Evolutionary conservation across 129 eudicot genomes (phyloP).

Genomic region (Solidago caesia): DNA sequence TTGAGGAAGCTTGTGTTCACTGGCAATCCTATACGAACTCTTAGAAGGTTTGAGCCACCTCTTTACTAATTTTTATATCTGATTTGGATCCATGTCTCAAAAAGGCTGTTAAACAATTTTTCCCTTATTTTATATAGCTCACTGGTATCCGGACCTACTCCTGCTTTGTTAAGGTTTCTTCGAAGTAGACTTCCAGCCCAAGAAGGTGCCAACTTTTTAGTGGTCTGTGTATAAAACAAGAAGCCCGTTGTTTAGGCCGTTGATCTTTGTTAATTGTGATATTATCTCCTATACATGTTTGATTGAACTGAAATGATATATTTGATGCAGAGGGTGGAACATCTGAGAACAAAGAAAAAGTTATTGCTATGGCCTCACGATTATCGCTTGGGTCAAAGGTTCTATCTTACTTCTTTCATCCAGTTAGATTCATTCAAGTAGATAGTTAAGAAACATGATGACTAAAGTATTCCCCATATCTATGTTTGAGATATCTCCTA

Average conservation of each 20-base stretch:
- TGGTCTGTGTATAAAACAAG: not conserved
- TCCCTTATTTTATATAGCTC: slow-evolving; percentile 46
- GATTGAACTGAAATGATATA: slow-evolving; percentile 9
- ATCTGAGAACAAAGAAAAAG: slow-evolving; percentile 60
- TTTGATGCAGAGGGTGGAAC: slow-evolving; percentile 53
- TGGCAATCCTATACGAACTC: slow-evolving; percentile 91
- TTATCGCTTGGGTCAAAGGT: slow-evolving; percentile 82
- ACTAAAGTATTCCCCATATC: not conserved
- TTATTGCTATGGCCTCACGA: slow-evolving; percentile 65
- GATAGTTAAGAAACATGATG: not conserved
- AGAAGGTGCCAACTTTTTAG: slow-evolving; percentile 62
- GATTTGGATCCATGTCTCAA: slow-evolving; percentile 2
- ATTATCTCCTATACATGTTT: slow-evolving; percentile 5
- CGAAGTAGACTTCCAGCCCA: slow-evolving; percentile 92
- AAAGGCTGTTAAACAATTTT: slow-evolving; percentile 19
- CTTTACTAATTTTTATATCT: slow-evolving; percentile 5
- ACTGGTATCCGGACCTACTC: slow-evolving; percentile 89
- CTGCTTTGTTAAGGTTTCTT: slow-evolving; percentile 83
- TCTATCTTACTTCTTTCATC: slow-evolving; percentile 6
- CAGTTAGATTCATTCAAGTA: not conserved
- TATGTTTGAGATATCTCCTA: not conserved
- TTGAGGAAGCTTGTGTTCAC: slow-evolving; percentile 84
- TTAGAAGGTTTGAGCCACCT: slow-evolving; percentile 65
- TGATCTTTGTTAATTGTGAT: not conserved
- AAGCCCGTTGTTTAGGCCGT: not conserved